Percentiles rank a stretch among this genome's conserved stretches.
phyloP scores from a whole-genome alignment of 352 stramenopile species.

The Globisporangium nodosum region DNA sequence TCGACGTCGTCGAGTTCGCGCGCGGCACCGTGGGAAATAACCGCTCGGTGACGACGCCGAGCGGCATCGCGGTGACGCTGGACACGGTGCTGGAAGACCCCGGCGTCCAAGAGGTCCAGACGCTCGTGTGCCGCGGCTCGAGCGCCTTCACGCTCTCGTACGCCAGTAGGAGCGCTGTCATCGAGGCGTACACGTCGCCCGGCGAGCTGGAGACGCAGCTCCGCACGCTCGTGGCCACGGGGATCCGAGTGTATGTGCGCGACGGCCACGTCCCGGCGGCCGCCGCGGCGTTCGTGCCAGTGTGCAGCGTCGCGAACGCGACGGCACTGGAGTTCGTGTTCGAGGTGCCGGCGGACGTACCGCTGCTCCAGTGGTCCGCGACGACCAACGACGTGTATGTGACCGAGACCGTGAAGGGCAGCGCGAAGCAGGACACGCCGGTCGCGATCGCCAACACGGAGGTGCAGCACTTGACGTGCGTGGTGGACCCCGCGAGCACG shows the following conservation, averaged over 20 bases:
- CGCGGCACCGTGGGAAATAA: constrained; percentile 67
- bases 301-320: constrained; percentile 51
- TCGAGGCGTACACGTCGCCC: constrained; percentile 38
- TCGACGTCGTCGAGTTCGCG: constrained; percentile 46
- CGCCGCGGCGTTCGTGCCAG: constrained; percentile 30
- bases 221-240: constrained; percentile 39
- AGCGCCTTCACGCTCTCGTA: constrained; percentile 44
- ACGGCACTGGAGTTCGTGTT: constrained; percentile 57
- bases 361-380: constrained; percentile 42
- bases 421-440: constrained; percentile 17
- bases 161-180: constrained; percentile 10
- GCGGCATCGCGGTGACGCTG: constrained; percentile 45
- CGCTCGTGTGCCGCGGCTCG: constrained; percentile 45
- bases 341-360: constrained; percentile 37
- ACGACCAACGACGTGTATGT: constrained; percentile 63
- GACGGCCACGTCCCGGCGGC: constrained; percentile 17
- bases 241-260: constrained; percentile 40
- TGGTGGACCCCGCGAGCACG: constrained; percentile 28
- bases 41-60: constrained; percentile 42
- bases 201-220: constrained; percentile 44
- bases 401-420: constrained; percentile 51
- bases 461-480: constrained; percentile 45
- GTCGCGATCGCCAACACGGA: constrained; percentile 56
- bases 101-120: constrained; percentile 66
- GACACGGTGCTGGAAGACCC: constrained; percentile 47